These are phyloP conservation scores for Verruconis gallopava DNA, from an alignment of 2,329 filamentous ascomycete species.

Conservation along the genomic window DNA sequence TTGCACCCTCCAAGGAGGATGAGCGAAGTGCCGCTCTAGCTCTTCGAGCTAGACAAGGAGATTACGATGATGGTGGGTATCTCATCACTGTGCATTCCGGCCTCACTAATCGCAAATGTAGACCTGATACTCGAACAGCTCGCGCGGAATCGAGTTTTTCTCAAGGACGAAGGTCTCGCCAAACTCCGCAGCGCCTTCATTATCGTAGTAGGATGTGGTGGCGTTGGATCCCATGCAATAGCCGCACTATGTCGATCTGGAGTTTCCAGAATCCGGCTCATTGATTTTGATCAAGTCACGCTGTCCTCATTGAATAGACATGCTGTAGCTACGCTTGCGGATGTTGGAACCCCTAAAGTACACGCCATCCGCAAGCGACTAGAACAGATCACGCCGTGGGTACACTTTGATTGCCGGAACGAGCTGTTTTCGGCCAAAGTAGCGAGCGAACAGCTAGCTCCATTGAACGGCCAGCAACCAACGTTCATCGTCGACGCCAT, in stretches of 20 bases:
- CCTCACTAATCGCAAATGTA: slow-evolving; percentile 17
- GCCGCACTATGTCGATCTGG: slow-evolving; percentile 80
- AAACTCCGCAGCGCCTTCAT: slow-evolving; percentile 74
- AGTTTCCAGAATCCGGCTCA: slow-evolving; percentile 71
- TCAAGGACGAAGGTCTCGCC: slow-evolving; percentile 65
- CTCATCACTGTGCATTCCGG: not conserved
- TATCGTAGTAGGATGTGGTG: slow-evolving; percentile 82
- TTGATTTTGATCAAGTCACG: slow-evolving; percentile 97
- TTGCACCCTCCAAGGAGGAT: slow-evolving; percentile 38
- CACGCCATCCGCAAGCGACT: slow-evolving; percentile 67
- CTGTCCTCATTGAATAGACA: slow-evolving; percentile 92
- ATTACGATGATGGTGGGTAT: slow-evolving; percentile 47
- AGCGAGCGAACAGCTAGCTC: slow-evolving; percentile 53
- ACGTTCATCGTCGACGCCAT: slow-evolving; percentile 95
- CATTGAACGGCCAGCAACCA: slow-evolving; percentile 55
- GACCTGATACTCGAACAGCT: slow-evolving; percentile 91
- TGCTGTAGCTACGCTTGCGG: slow-evolving; percentile 82
- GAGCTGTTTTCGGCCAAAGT: slow-evolving; percentile 55
- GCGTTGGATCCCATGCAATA: slow-evolving; percentile 84
- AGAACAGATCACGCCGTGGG: slow-evolving; percentile 83
- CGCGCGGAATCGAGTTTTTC: slow-evolving; percentile 82
- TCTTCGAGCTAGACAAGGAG: slow-evolving; percentile 45
- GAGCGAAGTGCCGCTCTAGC: slow-evolving; percentile 45
- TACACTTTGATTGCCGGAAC: slow-evolving; percentile 71
- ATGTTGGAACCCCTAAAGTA: slow-evolving; percentile 89